These are phyloP conservation scores for Thuidium tamariscinum DNA, from an alignment of 225 moss, liverwort and hornwort genomes.

Conservation along the genomic window DNA sequence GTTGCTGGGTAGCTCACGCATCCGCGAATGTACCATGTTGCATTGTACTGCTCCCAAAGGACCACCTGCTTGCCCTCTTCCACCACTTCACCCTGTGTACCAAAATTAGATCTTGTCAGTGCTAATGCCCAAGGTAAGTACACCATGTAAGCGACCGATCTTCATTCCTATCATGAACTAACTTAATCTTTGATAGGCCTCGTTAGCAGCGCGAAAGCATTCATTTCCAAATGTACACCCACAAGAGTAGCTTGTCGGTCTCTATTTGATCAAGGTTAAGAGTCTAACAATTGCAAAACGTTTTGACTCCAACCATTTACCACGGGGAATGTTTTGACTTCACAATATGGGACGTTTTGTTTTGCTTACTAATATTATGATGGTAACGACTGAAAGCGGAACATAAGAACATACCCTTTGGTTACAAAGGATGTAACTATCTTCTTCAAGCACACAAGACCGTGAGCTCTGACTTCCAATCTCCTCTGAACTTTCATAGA, in stretches of 20 bases:
- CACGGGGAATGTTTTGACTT: too few species aligned
- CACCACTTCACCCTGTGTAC: constrained; percentile 25
- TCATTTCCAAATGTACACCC: background rate
- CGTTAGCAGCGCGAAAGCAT: background rate
- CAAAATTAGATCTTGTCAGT: background rate
- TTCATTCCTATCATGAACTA: background rate
- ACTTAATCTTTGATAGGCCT: background rate
- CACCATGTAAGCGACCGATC: background rate
- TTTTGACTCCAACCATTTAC: background rate
- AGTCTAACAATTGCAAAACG: background rate
- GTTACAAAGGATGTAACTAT: constrained; percentile 27
- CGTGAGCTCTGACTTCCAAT: constrained; percentile 16
- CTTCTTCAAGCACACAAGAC: constrained; percentile 31
- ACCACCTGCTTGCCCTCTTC: constrained; percentile 48
- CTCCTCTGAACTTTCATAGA: constrained; percentile 12
- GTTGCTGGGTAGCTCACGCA: constrained; percentile 29
- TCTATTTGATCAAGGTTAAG: background rate
- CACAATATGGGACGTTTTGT: too few species aligned
- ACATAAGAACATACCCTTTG: background rate
- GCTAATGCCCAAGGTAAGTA: background rate
- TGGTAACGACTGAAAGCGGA: background rate
- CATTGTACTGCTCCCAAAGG: constrained; percentile 45
- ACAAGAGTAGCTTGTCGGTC: background rate
- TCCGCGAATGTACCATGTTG: constrained; percentile 47
- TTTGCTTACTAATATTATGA: background rate